These are phyloP conservation scores for Sporothrix mexicana DNA, from an alignment of 2,329 filamentous ascomycete genomes.

Conservation along the genomic window DNA sequence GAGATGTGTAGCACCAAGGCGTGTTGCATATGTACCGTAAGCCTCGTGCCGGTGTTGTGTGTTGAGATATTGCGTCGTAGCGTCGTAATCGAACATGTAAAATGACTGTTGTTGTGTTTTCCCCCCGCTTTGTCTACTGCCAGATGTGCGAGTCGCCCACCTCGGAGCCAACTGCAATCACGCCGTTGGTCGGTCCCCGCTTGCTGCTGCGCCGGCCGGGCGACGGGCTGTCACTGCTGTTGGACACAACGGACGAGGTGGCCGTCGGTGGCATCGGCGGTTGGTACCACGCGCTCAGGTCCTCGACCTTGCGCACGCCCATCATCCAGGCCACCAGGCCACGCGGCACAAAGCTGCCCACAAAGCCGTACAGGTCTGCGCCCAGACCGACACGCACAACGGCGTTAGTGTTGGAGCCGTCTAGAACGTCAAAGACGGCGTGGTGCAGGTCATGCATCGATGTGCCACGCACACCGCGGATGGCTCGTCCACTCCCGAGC, in stretches of 20 bases:
- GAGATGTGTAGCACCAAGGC: background rate
- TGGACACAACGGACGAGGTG: constrained; percentile 40
- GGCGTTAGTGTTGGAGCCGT: constrained; percentile 63
- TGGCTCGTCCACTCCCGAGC: constrained; percentile 59
- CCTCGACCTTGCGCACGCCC: constrained; percentile 70
- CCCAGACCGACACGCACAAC: constrained; percentile 84
- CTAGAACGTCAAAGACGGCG: constrained; percentile 87
- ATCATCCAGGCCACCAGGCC: constrained; percentile 92
- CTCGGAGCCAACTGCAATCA: constrained; percentile 56
- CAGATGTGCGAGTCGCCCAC: constrained; percentile 54
- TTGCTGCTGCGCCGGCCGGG: constrained; percentile 40
- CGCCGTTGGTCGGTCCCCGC: constrained; percentile 48
- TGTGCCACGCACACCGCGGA: constrained; percentile 69
- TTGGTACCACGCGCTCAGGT: constrained; percentile 61
- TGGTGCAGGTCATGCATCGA: constrained; percentile 81
- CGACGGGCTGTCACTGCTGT: constrained; percentile 27
- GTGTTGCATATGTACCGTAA: background rate
- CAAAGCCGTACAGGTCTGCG: constrained; percentile 80
- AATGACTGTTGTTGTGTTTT: background rate
- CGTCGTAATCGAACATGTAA: constrained; percentile 31
- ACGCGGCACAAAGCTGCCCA: constrained; percentile 79
- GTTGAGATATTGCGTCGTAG: constrained; percentile 30
- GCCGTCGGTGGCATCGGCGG: constrained; percentile 43
- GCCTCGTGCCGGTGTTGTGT: background rate
- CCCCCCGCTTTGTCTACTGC: constrained; percentile 45